Evolutionary conservation across 192 early-diverging fungal species (phyloP).

Genomic region (Coemansia sp.): DNA sequence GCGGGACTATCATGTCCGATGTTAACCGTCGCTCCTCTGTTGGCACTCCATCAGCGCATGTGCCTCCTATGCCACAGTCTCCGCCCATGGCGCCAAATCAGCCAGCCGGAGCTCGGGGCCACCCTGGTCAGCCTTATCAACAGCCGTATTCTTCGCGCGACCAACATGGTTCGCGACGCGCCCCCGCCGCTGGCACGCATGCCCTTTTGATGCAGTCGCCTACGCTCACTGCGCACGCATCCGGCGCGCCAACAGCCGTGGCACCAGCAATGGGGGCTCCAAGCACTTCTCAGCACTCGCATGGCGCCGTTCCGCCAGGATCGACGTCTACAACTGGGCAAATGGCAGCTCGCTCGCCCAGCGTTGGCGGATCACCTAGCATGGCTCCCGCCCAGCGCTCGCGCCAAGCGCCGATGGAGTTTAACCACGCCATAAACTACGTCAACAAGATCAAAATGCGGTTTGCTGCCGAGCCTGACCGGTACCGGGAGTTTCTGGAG

Average conservation of each 20-base stretch:
- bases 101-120: neutral
- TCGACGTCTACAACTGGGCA: slow-evolving; percentile 3
- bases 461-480: slow-evolving; percentile 88
- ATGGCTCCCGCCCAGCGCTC: slow-evolving; percentile 28
- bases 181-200: slow-evolving; percentile 9
- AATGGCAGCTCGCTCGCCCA: slow-evolving; percentile 24
- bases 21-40: slow-evolving; percentile 25
- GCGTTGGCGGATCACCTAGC: slow-evolving; percentile 27
- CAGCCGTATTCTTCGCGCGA: slow-evolving; percentile 21
- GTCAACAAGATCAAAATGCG: slow-evolving; percentile 99
- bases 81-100: slow-evolving; percentile 9
- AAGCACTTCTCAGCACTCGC: neutral
- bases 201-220: slow-evolving; percentile 20
- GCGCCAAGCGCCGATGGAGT: slow-evolving; percentile 82
- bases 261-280: slow-evolving; percentile 1
- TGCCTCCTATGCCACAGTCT: slow-evolving; percentile 7
- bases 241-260: slow-evolving; percentile 4
- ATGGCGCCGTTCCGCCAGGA: neutral
- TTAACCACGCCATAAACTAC: slow-evolving; percentile 98
- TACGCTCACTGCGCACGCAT: slow-evolving; percentile 10
- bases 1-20: slow-evolving; percentile 53
- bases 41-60: neutral
- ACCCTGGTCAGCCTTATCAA: slow-evolving; percentile 17
- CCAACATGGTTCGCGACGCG: slow-evolving; percentile 23
- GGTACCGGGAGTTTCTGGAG: slow-evolving; percentile 96